Evolutionary conservation across 164 flowering plant species (phyloP).

Genomic region (Magnolia sinica): DNA sequence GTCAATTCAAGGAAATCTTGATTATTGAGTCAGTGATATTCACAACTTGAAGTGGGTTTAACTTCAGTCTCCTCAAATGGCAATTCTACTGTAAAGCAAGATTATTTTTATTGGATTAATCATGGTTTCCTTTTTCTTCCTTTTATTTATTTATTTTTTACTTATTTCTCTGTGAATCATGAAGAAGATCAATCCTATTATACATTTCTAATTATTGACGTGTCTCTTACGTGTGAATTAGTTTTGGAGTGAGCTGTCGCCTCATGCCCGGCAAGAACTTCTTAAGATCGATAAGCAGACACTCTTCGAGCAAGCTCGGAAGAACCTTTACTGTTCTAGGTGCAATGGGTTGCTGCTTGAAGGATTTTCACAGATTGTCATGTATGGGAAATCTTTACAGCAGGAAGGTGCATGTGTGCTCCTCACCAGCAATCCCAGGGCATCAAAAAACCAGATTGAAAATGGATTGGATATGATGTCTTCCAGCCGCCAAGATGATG

Average conservation of each 20-base stretch:
- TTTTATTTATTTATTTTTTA: neutral
- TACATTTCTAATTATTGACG: neutral
- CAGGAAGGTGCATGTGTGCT: slow-evolving; percentile 48
- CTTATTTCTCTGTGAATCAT: neutral
- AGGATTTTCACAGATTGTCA: slow-evolving; percentile 84
- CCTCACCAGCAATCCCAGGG: slow-evolving; percentile 29
- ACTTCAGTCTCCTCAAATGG: neutral
- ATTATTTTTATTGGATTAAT: neutral
- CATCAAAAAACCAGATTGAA: slow-evolving; percentile 31
- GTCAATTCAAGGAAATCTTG: no score
- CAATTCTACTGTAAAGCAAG: neutral
- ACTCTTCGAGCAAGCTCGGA: slow-evolving; percentile 93
- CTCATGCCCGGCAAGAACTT: slow-evolving; percentile 69
- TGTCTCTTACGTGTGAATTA: slow-evolving; percentile 15
- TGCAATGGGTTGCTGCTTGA: slow-evolving; percentile 95
- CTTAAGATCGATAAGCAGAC: slow-evolving; percentile 82
- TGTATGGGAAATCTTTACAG: slow-evolving; percentile 83
- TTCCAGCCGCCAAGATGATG: slow-evolving; percentile 49
- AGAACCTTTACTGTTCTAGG: slow-evolving; percentile 93
- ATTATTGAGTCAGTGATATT: no score
- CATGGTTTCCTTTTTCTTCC: neutral
- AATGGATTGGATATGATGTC: slow-evolving; percentile 18
- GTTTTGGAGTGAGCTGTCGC: slow-evolving; percentile 92
- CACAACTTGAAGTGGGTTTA: no score
- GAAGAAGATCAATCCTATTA: neutral